Evolutionary conservation across 768 basidiomycete genomes (phyloP).

Genomic region (Mycena alexandri): DNA sequence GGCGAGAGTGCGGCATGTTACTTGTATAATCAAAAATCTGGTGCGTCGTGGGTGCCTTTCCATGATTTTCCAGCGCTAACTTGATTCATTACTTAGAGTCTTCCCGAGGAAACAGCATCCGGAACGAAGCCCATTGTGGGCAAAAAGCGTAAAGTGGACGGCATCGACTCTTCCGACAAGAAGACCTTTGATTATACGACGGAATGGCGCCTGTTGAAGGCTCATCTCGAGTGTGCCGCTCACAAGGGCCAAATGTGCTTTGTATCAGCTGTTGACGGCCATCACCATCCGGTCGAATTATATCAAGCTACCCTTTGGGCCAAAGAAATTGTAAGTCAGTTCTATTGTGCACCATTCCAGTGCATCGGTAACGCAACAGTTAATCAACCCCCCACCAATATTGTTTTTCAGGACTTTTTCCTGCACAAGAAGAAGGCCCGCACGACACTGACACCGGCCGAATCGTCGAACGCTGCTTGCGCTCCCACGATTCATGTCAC

Average conservation of each 20-base stretch:
- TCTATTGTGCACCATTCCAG: neutral
- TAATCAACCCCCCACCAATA: slow-evolving; percentile 1
- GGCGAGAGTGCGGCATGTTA: slow-evolving; percentile 4
- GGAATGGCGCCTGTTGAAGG: slow-evolving; percentile 12
- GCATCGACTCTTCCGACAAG: neutral
- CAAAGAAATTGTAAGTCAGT: slow-evolving; percentile 9
- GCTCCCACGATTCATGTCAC: slow-evolving; percentile 5
- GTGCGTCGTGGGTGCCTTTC: neutral
- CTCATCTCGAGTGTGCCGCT: neutral
- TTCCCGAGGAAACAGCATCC: slow-evolving; percentile 9
- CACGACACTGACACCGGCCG: neutral
- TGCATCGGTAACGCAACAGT: neutral
- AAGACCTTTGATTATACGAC: neutral
- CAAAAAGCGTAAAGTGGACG: slow-evolving; percentile 17
- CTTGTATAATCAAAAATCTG: slow-evolving; percentile 13
- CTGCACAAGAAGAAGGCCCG: neutral
- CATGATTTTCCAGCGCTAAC: no score
- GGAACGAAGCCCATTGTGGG: neutral
- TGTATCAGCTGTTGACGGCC: slow-evolving; percentile 1
- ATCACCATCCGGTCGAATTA: neutral
- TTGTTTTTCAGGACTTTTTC: slow-evolving; percentile 16
- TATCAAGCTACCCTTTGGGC: slow-evolving; percentile 10
- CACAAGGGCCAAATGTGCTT: slow-evolving; percentile 10
- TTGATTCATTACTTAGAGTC: neutral
- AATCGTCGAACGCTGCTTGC: neutral